Conservation (phyloP, 2,329 filamentous ascomycete species). For the Metarhizium album region DNA sequence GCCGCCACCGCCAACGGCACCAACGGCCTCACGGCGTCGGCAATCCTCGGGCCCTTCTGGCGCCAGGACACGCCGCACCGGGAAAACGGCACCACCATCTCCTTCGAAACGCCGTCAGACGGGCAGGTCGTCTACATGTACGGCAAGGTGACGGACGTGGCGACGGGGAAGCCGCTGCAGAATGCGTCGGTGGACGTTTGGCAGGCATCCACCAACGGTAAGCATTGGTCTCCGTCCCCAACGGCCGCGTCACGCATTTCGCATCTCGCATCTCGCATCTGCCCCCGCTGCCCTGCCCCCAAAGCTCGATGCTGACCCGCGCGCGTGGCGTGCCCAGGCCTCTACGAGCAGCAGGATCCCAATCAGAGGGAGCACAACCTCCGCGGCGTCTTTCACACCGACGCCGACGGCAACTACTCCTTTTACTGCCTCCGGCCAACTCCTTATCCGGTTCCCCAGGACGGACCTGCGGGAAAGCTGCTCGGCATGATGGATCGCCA, state of each 20-base stretch:
- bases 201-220: constrained; percentile 65
- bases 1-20: constrained; percentile 32
- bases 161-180: constrained; percentile 52
- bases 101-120: constrained; percentile 37
- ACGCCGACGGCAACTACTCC: constrained; percentile 51
- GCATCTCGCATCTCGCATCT: no score
- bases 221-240: no score
- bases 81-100: constrained; percentile 59
- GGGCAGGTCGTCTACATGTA: constrained; percentile 52
- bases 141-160: constrained; percentile 43
- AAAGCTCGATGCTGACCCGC: no score
- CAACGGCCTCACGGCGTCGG: constrained; percentile 53
- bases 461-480: constrained; percentile 43
- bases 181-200: constrained; percentile 64
- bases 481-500: constrained; percentile 44
- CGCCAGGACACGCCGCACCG: constrained; percentile 59
- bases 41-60: constrained; percentile 82
- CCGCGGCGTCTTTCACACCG: constrained; percentile 60
- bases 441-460: constrained; percentile 38
- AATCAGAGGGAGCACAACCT: constrained; percentile 64
- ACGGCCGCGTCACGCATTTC: no score
- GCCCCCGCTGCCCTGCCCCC: no score
- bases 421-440: constrained; percentile 52
- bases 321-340: no score
- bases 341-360: constrained; percentile 64